Evolutionary conservation across 352 stramenopile genomes (phyloP).

Genomic region (Phytopythium oedochilum): DNA sequence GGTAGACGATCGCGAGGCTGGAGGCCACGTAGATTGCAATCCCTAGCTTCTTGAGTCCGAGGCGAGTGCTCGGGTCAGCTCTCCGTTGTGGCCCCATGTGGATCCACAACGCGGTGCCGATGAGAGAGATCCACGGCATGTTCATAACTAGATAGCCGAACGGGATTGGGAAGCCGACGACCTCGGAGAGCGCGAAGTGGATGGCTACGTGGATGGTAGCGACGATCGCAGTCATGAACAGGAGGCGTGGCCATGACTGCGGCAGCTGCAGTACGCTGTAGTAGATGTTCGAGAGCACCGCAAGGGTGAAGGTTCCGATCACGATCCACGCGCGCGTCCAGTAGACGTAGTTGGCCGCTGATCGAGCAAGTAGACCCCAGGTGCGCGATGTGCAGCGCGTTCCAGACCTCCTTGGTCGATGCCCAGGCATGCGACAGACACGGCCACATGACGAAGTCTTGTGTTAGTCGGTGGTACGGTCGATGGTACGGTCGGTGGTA

Average conservation of each 20-base stretch:
- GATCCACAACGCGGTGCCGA: constrained; percentile 7
- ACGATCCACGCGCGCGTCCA: constrained; percentile 11
- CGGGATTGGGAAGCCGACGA: constrained; percentile 12
- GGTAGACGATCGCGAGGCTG: constrained; percentile 12
- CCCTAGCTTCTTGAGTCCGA: constrained; percentile 8
- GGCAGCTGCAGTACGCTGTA: not conserved
- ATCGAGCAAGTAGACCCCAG: constrained; percentile 14
- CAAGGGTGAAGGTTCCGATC: constrained; percentile 9
- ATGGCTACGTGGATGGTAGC: constrained; percentile 4
- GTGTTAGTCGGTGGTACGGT: too few species aligned
- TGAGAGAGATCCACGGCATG: constrained; percentile 13
- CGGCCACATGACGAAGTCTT: too few species aligned
- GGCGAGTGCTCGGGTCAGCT: not conserved
- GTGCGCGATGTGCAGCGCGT: constrained; percentile 13
- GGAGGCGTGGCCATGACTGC: not conserved
- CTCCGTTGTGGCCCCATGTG: constrained; percentile 12
- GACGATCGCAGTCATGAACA: constrained; percentile 5
- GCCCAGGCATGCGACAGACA: not conserved
- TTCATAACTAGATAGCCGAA: constrained; percentile 16
- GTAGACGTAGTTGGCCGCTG: constrained; percentile 11
- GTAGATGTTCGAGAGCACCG: constrained; percentile 1
- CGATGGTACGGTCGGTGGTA: too few species aligned
- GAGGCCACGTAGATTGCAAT: constrained; percentile 14
- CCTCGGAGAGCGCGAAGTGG: constrained; percentile 10
- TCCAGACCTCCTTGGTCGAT: not conserved